These are phyloP conservation scores for Trypethelium eluteriae DNA, from an alignment of 495 filamentous ascomycete species.

Conservation along the genomic window DNA sequence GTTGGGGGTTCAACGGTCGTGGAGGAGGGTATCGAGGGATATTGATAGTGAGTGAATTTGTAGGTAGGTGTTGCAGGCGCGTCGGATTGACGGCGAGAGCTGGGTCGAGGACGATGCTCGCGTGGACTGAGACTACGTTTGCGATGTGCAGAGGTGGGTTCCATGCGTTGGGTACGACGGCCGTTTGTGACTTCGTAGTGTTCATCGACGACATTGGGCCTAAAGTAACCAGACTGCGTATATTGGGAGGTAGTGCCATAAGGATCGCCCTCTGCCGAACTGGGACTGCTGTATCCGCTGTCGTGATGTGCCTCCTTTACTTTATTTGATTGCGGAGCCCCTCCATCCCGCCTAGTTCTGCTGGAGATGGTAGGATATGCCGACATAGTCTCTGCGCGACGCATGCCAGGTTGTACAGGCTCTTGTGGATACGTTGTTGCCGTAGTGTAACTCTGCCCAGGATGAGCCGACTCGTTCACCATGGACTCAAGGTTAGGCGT, in stretches of 20 bases:
- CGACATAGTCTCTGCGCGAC: slow-evolving; percentile 30
- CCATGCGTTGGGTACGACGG: background rate
- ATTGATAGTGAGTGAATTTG: background rate
- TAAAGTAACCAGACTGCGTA: background rate
- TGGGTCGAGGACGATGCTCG: background rate
- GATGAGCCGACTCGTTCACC: slow-evolving; percentile 21
- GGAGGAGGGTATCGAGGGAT: background rate
- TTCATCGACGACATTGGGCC: background rate
- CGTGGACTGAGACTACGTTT: slow-evolving; percentile 8
- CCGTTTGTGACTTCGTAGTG: background rate
- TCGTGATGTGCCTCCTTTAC: slow-evolving; percentile 23
- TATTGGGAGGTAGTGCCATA: background rate
- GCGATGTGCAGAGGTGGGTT: background rate
- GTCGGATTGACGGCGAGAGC: background rate
- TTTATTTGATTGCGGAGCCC: slow-evolving; percentile 19
- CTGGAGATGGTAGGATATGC: slow-evolving; percentile 15
- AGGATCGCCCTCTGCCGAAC: background rate
- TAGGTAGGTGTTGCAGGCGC: background rate
- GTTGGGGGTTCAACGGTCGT: slow-evolving; percentile 2
- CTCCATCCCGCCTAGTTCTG: slow-evolving; percentile 20
- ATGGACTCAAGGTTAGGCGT: slow-evolving; percentile 25
- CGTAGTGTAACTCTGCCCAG: slow-evolving; percentile 14
- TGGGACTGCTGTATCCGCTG: background rate
- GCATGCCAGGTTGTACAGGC: slow-evolving; percentile 22
- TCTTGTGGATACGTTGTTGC: slow-evolving; percentile 20